A percentile compares a stretch with the other conserved stretches of the same genome.
Conservation (phyloP, 495 filamentous ascomycete species). For the Xylaria nigripes region DNA sequence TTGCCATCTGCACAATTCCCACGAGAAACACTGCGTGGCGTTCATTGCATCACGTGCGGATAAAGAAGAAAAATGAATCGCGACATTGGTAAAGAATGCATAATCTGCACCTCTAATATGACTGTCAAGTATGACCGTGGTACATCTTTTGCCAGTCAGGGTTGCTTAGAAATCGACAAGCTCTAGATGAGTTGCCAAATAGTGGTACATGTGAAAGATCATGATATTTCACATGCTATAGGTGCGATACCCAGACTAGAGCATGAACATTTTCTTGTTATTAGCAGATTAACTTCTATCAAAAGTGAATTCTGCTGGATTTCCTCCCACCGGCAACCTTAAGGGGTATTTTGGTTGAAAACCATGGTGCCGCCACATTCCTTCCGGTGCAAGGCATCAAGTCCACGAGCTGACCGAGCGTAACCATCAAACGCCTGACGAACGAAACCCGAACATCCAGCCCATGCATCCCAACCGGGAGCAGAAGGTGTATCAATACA, state of each 20-base stretch:
- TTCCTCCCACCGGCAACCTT: conserved; percentile 26
- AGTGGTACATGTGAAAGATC: too few relatives aligned
- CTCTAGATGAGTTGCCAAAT: not conserved
- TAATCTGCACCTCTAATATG: too few relatives aligned
- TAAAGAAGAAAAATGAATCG: too few relatives aligned
- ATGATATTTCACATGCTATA: not conserved
- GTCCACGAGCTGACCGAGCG: conserved; percentile 25
- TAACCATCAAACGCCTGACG: conserved; percentile 30
- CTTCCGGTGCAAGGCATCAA: conserved; percentile 27
- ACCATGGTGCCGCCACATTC: conserved; percentile 30
- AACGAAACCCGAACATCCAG: conserved; percentile 23
- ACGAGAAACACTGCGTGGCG: too few relatives aligned
- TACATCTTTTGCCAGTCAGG: not conserved
- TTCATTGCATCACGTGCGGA: too few relatives aligned
- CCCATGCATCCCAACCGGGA: conserved; percentile 21
- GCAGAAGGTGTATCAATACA: conserved; percentile 33
- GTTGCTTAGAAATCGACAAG: not conserved
- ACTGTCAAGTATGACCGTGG: too few relatives aligned
- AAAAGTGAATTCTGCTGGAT: conserved; percentile 24
- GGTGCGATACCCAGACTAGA: not conserved
- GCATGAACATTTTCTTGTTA: conserved; percentile 23
- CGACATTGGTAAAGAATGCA: too few relatives aligned
- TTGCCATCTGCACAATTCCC: too few relatives aligned
- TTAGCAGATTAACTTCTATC: conserved; percentile 28
- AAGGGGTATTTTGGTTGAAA: conserved; percentile 25